Base-by-base conservation (phyloP, 371 early-diverging fungal species). In the Chytridium lagenaria region DNA sequence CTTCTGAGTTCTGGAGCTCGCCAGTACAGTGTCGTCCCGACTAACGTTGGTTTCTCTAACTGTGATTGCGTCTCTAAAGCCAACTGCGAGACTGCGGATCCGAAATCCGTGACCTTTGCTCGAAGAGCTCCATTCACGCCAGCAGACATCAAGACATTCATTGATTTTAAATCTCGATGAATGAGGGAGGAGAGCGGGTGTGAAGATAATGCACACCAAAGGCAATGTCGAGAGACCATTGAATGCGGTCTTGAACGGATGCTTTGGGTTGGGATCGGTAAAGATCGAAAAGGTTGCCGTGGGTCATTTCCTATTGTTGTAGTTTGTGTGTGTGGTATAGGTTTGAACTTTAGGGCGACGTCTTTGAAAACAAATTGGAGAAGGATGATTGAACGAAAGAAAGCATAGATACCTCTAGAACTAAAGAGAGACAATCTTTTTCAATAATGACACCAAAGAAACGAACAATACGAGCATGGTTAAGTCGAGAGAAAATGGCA, bases 31-130 rank as follows among this genome's bases (percentile, higher is more conserved):
- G 30, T 57, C 10, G 30, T 23, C 10, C 57, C 30, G 57, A 15
- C 26, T 23, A 57, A 10, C 7, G 30, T 57, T 15, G 7, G 5
- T 23, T 7, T 26, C 26, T 30, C 26, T 7, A 26, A 30, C 7
- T 5, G 23, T 30, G 23, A 7, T 26, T 57, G 57, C 7, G 57
- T 15, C 26, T 7, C 44, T 44, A 23, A 15, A 7, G 57, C 7
- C 22, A 23, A 10, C 57, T 57, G 22, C 5, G 15, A 10, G 15
- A 57, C 26, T 7, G 57, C 57, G 30, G 30, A 30, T 5, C 57
- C 57, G 23, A 57, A 57, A 30, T 57, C 57, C 26, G 57, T 15
- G 15, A 57, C 57, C 57, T 57, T 57, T 5, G 57, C 57, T 5
- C 22, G 26, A 15, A 57, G 30, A 7, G 15, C 10, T 22, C 26